phyloP scores from a whole-genome alignment of 768 basidiomycete genomes.

The Trametes elegans region DNA sequence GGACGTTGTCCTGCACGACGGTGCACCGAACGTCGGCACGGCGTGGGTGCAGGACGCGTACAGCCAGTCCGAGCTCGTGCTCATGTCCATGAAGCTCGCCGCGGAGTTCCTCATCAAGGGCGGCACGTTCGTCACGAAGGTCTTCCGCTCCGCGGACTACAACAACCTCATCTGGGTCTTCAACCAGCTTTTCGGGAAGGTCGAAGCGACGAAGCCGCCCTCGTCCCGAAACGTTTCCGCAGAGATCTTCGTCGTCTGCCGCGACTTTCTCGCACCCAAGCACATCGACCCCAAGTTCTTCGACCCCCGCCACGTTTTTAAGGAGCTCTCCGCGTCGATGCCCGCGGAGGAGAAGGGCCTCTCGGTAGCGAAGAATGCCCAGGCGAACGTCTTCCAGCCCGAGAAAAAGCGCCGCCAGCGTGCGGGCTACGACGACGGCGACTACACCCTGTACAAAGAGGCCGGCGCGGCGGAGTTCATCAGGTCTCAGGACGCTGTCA shows the following conservation, averaged over 20 bases:
- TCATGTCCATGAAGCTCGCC: constrained; percentile 93
- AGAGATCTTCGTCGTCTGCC: constrained; percentile 99
- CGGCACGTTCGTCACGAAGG: constrained; percentile 96
- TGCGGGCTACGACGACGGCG: constrained; percentile 94
- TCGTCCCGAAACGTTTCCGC: constrained; percentile 98
- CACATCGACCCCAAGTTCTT: constrained; percentile 97
- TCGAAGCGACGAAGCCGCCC: constrained; percentile 98
- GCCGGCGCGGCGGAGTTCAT: constrained; percentile 72
- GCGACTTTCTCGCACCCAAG: constrained; percentile 91
- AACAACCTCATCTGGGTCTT: constrained; percentile 99
- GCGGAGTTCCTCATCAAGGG: constrained; percentile 93
- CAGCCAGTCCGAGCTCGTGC: constrained; percentile 92
- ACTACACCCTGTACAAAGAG: constrained; percentile 85
- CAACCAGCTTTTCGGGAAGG: constrained; percentile 90
- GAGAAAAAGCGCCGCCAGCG: constrained; percentile 93
- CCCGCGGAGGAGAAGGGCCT: constrained; percentile 48
- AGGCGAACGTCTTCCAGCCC: constrained; percentile 93
- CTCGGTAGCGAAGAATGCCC: constrained; percentile 60
- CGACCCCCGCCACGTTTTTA: constrained; percentile 97
- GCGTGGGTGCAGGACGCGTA: constrained; percentile 99
- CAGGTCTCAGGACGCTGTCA: constrained; percentile 65
- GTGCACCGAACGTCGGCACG: constrained; percentile 98
- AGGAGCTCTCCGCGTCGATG: constrained; percentile 65
- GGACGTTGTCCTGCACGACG: constrained; percentile 96
- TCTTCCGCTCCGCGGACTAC: constrained; percentile 97